A percentile compares a stretch with the other conserved stretches of the same genome.
Evolutionary conservation across 2,329 filamentous ascomycete genomes (phyloP).

Genomic region (Beauveria sp.): DNA sequence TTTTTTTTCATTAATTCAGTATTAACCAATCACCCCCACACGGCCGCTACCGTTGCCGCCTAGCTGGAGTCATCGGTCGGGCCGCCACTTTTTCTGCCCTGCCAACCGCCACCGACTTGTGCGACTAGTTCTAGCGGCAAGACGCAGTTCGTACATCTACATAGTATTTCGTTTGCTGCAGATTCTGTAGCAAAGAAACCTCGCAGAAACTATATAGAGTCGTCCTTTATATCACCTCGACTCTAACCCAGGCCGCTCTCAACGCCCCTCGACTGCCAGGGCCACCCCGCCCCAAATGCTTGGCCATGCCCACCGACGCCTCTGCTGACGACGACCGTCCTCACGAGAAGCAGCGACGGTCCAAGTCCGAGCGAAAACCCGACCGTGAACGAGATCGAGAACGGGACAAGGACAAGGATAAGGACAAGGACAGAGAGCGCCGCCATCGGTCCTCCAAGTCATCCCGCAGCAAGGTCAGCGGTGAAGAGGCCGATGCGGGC

Average conservation of each 20-base stretch:
- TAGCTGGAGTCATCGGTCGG: constrained; percentile 9
- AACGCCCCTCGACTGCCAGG: not conserved
- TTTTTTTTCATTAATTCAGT: not conserved
- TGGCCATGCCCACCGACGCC: constrained; percentile 31
- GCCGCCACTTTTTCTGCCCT: constrained; percentile 11
- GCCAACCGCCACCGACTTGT: constrained; percentile 10
- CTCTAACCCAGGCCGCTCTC: not conserved
- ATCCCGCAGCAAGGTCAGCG: constrained; percentile 33
- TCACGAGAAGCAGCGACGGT: constrained; percentile 33
- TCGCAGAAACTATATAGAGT: not conserved
- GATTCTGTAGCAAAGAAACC: not conserved
- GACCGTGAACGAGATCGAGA: constrained; percentile 26
- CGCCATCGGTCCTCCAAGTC: constrained; percentile 34
- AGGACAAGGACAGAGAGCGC: constrained; percentile 26
- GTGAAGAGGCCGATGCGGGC: constrained; percentile 32
- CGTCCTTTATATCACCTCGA: not conserved
- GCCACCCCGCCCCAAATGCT: constrained; percentile 14
- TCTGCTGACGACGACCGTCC: constrained; percentile 27
- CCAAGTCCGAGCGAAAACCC: constrained; percentile 32
- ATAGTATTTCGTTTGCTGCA: not conserved
- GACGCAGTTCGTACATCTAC: not conserved
- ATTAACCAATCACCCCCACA: constrained; percentile 1
- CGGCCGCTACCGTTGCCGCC: constrained; percentile 11
- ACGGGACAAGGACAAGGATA: constrained; percentile 20
- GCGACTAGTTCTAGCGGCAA: not conserved